Evolutionary conservation across 2,329 filamentous ascomycete genomes (phyloP).

Genomic region (Stagonosporopsis cucurbitacearum): DNA sequence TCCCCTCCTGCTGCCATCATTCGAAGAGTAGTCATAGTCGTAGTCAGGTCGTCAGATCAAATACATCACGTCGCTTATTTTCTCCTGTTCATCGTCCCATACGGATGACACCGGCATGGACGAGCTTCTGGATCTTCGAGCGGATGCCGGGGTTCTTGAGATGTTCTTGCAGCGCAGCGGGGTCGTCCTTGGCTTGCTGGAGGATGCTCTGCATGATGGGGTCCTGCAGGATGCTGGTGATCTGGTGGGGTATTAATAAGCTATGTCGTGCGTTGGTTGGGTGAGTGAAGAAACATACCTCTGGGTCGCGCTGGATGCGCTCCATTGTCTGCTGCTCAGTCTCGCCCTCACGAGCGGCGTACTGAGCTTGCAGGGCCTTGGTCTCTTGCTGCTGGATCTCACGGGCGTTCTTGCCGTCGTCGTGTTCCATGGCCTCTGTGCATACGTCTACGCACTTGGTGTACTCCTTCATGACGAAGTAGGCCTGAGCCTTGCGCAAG

Average conservation of each 20-base stretch:
- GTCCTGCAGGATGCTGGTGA: slow-evolving; percentile 90
- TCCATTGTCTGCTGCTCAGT: slow-evolving; percentile 95
- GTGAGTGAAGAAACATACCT: slow-evolving; percentile 64
- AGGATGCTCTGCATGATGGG: slow-evolving; percentile 98
- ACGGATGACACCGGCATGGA: slow-evolving; percentile 90
- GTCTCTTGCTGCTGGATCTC: slow-evolving; percentile 95
- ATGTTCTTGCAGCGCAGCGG: slow-evolving; percentile 91
- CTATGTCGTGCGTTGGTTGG: neutral
- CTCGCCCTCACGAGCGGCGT: slow-evolving; percentile 88
- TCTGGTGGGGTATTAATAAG: slow-evolving; percentile 54
- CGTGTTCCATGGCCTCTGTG: slow-evolving; percentile 77
- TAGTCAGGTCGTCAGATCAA: slow-evolving; percentile 16
- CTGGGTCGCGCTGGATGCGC: slow-evolving; percentile 86
- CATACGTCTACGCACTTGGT: slow-evolving; percentile 92
- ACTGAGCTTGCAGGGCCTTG: slow-evolving; percentile 91
- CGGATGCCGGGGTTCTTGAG: slow-evolving; percentile 90
- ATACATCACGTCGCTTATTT: neutral
- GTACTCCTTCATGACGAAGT: slow-evolving; percentile 98
- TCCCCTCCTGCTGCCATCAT: neutral
- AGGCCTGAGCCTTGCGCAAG: slow-evolving; percentile 93
- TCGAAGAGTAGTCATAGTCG: slow-evolving; percentile 18
- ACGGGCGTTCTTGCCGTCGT: slow-evolving; percentile 80
- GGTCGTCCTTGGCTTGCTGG: slow-evolving; percentile 94
- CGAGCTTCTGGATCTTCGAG: slow-evolving; percentile 91
- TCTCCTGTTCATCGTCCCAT: slow-evolving; percentile 61